Evolutionary conservation across 768 basidiomycete genomes (phyloP).

Genomic region (Phaffia australis): DNA sequence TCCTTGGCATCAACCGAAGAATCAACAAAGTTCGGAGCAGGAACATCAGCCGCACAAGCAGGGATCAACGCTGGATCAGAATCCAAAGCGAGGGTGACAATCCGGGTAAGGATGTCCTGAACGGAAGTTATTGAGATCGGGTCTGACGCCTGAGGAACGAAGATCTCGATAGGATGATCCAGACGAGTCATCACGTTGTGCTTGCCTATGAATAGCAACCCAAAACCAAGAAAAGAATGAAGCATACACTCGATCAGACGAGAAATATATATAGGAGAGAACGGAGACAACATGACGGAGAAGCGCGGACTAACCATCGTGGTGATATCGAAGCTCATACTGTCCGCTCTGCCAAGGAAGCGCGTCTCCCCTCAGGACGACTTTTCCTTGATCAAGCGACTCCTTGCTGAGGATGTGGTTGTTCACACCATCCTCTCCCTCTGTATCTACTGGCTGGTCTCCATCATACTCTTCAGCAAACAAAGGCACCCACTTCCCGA

Average conservation of each 20-base stretch:
- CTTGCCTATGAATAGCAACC: constrained; percentile 44
- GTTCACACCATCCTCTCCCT: constrained; percentile 5
- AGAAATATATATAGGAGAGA: not conserved
- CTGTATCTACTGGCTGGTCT: constrained; percentile 48
- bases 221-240: not conserved
- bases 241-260: not conserved
- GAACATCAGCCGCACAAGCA: constrained; percentile 39
- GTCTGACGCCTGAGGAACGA: constrained; percentile 19
- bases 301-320: constrained; percentile 48
- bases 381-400: constrained; percentile 42
- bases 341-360: constrained; percentile 75
- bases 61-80: constrained; percentile 74
- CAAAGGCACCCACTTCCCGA: constrained; percentile 88
- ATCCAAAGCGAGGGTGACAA: constrained; percentile 79
- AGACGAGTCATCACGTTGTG: constrained; percentile 86
- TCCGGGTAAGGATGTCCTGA: constrained; percentile 54
- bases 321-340: constrained; percentile 77
- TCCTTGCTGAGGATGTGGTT: constrained; percentile 7
- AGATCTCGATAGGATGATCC: constrained; percentile 70
- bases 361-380: constrained; percentile 64
- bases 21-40: not conserved
- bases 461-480: constrained; percentile 90
- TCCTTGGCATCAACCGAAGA: no score
- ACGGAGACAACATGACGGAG: not conserved
- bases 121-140: constrained; percentile 42